Conservation (phyloP, 139 green algal species). For the Tetraselmis striata region DNA sequence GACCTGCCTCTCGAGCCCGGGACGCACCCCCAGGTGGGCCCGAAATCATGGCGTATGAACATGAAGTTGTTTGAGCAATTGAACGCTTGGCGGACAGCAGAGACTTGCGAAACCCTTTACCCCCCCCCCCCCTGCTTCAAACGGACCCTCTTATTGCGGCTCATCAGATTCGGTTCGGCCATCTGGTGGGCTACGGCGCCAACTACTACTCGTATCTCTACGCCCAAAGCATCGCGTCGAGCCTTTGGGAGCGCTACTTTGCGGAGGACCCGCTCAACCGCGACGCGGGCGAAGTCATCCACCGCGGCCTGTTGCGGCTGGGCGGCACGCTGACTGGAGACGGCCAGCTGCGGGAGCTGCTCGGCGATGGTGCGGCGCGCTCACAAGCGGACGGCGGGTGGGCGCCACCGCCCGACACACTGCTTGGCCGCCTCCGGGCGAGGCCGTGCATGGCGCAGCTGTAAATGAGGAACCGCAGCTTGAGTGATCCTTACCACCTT, state of each 20-base stretch:
- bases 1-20: neutral
- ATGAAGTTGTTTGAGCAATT: no score
- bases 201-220: slow-evolving; percentile 82
- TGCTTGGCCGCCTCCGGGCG: no score
- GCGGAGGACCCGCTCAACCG: slow-evolving; percentile 34
- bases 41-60: neutral
- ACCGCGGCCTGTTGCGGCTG: neutral
- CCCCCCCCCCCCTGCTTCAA: no score
- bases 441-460: no score
- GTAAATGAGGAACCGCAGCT: no score
- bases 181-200: slow-evolving; percentile 73
- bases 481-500: no score
- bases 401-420: neutral
- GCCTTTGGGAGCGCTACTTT: slow-evolving; percentile 55
- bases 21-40: neutral
- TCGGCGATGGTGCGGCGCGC: neutral
- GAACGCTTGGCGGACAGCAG: no score
- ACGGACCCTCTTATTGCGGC: no score
- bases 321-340: neutral
- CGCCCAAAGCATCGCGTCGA: slow-evolving; percentile 52
- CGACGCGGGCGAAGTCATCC: slow-evolving; percentile 22
- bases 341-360: neutral
- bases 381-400: neutral
- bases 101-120: no score
- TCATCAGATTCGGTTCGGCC: slow-evolving; percentile 53